A percentile compares a stretch with the other conserved stretches of the same genome.
Evolutionary conservation across 2,329 filamentous ascomycete genomes (phyloP).

Genomic region (Zymoseptoria brevis): DNA sequence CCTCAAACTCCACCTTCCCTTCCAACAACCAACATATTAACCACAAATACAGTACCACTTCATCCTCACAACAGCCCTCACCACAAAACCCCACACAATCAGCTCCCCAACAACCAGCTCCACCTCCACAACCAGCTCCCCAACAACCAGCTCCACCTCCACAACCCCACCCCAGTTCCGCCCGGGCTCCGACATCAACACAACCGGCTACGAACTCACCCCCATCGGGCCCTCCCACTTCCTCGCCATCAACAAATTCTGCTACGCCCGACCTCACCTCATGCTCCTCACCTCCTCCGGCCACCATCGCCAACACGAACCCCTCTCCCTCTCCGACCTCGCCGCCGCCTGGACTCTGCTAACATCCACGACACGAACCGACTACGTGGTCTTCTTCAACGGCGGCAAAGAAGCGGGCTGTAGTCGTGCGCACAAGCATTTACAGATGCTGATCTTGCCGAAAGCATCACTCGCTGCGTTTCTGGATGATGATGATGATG

Average conservation of each 20-base stretch:
- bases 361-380: background rate
- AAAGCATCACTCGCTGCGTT: slow-evolving; percentile 15
- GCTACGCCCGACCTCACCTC: slow-evolving; percentile 3
- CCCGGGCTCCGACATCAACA: slow-evolving; percentile 2
- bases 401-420: slow-evolving; percentile 39
- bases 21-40: background rate
- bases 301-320: background rate
- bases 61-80: slow-evolving; percentile 1
- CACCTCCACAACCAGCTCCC: background rate
- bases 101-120: background rate
- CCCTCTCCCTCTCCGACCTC: background rate
- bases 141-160: background rate
- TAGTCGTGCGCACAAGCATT: slow-evolving; percentile 40
- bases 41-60: background rate
- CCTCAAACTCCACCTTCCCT: background rate
- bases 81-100: background rate
- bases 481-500: slow-evolving; percentile 5
- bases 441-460: slow-evolving; percentile 36
- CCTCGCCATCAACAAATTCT: slow-evolving; percentile 2
- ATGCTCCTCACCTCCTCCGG: slow-evolving; percentile 3
- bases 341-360: background rate
- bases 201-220: background rate
- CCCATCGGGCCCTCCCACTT: background rate
- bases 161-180: background rate
- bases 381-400: slow-evolving; percentile 38